Evolutionary conservation across 352 stramenopile species (phyloP).

Genomic region (Globisporangium barbulae): DNA sequence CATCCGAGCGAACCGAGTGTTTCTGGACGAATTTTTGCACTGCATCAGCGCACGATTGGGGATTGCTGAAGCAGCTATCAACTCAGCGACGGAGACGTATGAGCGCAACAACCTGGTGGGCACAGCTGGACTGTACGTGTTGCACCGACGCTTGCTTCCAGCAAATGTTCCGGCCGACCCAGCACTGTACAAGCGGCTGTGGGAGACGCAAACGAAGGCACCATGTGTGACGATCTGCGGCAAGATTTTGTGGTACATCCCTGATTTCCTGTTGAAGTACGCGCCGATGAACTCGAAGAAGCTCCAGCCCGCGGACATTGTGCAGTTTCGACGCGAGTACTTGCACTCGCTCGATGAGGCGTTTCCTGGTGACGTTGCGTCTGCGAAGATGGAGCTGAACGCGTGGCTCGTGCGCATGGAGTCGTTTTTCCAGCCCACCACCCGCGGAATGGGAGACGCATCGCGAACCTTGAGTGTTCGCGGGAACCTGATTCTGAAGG

Average conservation of each 20-base stretch:
- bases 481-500: conserved; percentile 90
- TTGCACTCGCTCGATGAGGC: conserved; percentile 76
- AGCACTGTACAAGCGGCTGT: conserved; percentile 90
- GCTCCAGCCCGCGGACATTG: conserved; percentile 66
- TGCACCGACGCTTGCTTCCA: conserved; percentile 81
- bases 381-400: conserved; percentile 76
- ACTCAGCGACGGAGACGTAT: conserved; percentile 84
- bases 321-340: conserved; percentile 78
- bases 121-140: conserved; percentile 87
- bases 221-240: conserved; percentile 82
- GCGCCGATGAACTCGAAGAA: conserved; percentile 84
- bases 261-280: conserved; percentile 86
- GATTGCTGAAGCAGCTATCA: conserved; percentile 67
- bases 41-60: conserved; percentile 72
- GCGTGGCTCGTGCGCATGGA: conserved; percentile 87
- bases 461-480: conserved; percentile 78
- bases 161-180: conserved; percentile 83
- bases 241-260: conserved; percentile 84
- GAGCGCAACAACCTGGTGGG: conserved; percentile 87
- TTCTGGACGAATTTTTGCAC: conserved; percentile 85
- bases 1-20: conserved; percentile 79
- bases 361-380: conserved; percentile 74
- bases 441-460: conserved; percentile 63
- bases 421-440: conserved; percentile 84
- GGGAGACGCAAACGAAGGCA: conserved; percentile 80